Evolutionary conservation across 345 rosid genomes (phyloP), one percentile per base, ranked within the genome.

Genomic region (Kandelia obovata): DNA sequence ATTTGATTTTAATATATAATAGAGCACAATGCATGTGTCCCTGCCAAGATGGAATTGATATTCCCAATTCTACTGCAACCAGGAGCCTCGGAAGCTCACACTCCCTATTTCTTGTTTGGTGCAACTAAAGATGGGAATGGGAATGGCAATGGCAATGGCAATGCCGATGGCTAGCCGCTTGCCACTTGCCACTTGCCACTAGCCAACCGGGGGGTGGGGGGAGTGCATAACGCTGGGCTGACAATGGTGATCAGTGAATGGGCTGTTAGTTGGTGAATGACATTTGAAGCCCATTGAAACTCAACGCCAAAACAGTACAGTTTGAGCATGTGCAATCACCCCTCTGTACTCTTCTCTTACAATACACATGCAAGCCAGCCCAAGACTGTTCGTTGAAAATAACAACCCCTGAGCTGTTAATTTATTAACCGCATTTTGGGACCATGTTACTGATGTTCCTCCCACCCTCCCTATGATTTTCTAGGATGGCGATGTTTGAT

Each of bases 291-390:
- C 59, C 59, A 56, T 56, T 25, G 31, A 11, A 43, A 43, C 49
- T 43, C 4, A 43, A 43, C 3, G 49, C 59, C 26, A 11, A 25
- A 25, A 68, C 25, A 27, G 70, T 5, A 53, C 52, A 39, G 51
- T 23, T 60, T 8, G 43, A 66, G 57, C 15, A 8, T 16, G 28
- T 9, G 53, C 58, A 61, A 30, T 35, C 5, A 28, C 62, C 20
- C 26, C 30, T 31, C 35, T 19, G 61, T 55, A 30, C 23, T 51
- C 53, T 7, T 55, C 34, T n/a, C 49, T 43, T 43, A 2, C 49
- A 39, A 10, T 2, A 46, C 79, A 73, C 65, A 73, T 68, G 80
- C 28, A 46, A 37, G 68, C 71, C 75, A 74, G 81, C 83, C 85
- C 81, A 66, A 66, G 71, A 73, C 81, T 79, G 71, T 74, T 62